Conservation (phyloP, 2,329 filamentous ascomycete genomes). For the Periconia digitata region DNA sequence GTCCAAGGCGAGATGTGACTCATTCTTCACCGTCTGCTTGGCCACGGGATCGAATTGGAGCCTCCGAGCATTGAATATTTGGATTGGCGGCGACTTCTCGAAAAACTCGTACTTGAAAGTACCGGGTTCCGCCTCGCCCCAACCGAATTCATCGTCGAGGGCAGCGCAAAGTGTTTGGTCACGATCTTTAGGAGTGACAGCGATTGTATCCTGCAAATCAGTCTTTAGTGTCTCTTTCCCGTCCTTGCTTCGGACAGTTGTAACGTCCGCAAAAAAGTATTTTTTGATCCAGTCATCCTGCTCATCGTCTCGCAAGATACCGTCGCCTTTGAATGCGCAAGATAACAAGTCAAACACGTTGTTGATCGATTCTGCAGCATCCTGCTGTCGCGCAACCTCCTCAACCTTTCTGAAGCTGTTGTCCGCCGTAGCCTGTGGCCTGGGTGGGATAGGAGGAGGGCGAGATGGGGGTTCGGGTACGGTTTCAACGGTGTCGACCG, state of each 20-base stretch:
- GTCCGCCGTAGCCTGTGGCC: constrained; percentile 41
- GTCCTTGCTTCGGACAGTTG: constrained; percentile 45
- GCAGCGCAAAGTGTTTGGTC: constrained; percentile 76
- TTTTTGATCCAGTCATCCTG: constrained; percentile 77
- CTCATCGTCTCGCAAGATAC: constrained; percentile 67
- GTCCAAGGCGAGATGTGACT: constrained; percentile 72
- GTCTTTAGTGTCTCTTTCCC: constrained; percentile 47
- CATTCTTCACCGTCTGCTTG: constrained; percentile 49
- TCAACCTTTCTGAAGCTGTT: constrained; percentile 53
- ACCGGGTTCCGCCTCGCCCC: constrained; percentile 63
- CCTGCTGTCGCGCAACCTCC: constrained; percentile 73
- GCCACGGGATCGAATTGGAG: constrained; percentile 66
- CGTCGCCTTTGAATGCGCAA: constrained; percentile 77
- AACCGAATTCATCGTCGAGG: constrained; percentile 82
- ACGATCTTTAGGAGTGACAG: constrained; percentile 60
- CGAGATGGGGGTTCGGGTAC: constrained; percentile 45
- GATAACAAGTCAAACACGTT: constrained; percentile 90
- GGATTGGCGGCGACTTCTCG: constrained; percentile 74
- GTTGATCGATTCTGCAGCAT: constrained; percentile 93
- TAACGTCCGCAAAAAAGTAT: constrained; percentile 48
- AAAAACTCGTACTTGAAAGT: constrained; percentile 37
- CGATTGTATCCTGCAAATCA: constrained; percentile 64
- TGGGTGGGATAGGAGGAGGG: constrained; percentile 62
- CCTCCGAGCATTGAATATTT: constrained; percentile 88
- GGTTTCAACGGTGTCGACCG: constrained; percentile 16